These are phyloP conservation scores for Yarrowia porcina DNA, from an alignment of 805 yeast genomes.

Conservation along the genomic window DNA sequence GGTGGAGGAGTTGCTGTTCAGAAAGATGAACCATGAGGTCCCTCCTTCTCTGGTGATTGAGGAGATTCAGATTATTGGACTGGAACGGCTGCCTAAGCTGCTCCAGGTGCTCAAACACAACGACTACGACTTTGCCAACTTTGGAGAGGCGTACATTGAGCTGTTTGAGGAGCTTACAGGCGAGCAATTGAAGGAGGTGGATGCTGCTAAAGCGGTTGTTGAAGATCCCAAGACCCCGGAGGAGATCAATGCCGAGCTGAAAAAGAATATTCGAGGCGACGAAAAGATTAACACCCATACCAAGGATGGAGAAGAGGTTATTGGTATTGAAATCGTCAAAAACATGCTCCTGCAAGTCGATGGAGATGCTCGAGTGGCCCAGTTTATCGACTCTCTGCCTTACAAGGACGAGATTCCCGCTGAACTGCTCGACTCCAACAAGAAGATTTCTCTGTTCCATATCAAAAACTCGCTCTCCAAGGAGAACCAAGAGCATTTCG, in stretches of 20 bases:
- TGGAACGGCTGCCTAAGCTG: conserved; percentile 1
- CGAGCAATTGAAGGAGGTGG: neutral
- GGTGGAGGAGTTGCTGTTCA: neutral
- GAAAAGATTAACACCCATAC: neutral
- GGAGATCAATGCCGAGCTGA: neutral
- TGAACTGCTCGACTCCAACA: conserved; percentile 32
- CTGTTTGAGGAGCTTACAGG: conserved; percentile 14
- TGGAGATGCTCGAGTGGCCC: neutral
- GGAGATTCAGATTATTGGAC: conserved; percentile 18
- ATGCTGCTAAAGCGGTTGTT: no score
- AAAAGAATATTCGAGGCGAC: neutral
- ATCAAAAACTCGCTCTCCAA: conserved; percentile 54
- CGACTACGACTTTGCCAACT: neutral
- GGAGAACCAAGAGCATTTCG: conserved; percentile 50
- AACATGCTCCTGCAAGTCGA: conserved; percentile 19
- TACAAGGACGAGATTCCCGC: neutral
- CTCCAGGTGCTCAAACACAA: neutral
- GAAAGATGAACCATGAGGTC: neutral
- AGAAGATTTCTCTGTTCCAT: conserved; percentile 60
- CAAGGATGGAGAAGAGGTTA: neutral
- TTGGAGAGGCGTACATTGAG: conserved; percentile 15
- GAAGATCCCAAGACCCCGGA: neutral
- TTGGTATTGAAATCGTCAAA: conserved; percentile 4
- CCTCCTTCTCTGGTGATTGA: neutral
- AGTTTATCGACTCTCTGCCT: neutral